These are phyloP conservation scores for Nakazawaea ishiwadae DNA, from an alignment of 805 yeast genomes.

Conservation along the genomic window DNA sequence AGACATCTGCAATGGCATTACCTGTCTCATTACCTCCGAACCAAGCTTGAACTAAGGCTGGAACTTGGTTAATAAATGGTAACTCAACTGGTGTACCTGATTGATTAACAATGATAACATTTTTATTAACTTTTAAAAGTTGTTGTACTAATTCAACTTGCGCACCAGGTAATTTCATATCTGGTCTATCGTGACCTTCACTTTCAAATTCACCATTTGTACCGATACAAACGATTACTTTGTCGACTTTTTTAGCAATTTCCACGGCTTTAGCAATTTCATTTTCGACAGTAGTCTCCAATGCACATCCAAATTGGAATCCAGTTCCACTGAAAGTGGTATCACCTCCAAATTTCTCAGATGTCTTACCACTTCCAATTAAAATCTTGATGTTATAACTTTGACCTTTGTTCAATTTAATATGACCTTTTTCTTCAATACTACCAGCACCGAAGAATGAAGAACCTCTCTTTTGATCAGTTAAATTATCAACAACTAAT, in stretches of 20 bases:
- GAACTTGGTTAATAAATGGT: constrained; percentile 39
- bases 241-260: constrained; percentile 43
- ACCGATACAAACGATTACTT: constrained; percentile 43
- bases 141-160: constrained; percentile 37
- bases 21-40: constrained; percentile 52
- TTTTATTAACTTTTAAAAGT: constrained; percentile 37
- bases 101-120: constrained; percentile 45
- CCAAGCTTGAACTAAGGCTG: constrained; percentile 43
- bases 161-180: constrained; percentile 41
- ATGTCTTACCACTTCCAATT: constrained; percentile 36
- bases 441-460: constrained; percentile 47
- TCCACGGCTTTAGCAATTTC: constrained; percentile 35
- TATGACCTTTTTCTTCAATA: constrained; percentile 28
- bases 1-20: constrained; percentile 47
- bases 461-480: constrained; percentile 43
- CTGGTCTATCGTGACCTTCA: constrained; percentile 47
- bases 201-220: constrained; percentile 47
- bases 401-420: constrained; percentile 29
- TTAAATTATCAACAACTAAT: constrained; percentile 51
- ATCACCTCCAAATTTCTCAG: constrained; percentile 25
- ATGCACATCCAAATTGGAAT: constrained; percentile 27
- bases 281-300: constrained; percentile 21
- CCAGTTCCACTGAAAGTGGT: constrained; percentile 24
- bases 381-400: constrained; percentile 33
- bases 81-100: constrained; percentile 52